Base-by-base conservation (phyloP, 345 rosid species). In the Lumnitzera littorea region DNA sequence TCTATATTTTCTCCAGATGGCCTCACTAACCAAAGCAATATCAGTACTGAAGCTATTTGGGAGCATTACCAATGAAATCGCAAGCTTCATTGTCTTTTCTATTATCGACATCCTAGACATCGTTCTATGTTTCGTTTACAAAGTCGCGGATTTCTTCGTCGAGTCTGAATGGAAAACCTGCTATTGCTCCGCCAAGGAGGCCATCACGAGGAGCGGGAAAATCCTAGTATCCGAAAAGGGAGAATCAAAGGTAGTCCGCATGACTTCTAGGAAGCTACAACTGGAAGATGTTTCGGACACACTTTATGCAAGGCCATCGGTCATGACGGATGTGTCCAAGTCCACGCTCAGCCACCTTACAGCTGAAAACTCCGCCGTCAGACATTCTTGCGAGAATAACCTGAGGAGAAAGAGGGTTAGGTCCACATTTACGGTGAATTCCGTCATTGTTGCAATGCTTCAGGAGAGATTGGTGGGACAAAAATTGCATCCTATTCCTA, bases 381-480 rank as follows among this genome's bases (percentile, higher is more conserved):
- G 64, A 51, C 50, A 65, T 20, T 65, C 50, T 13, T 75, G 67
- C 27, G 65, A 82, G 46, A 71, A 76, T 36, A 68, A 64, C 55
- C 67, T 61, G 50, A 79, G 62, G 67, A 80, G 54, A 55, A 64
- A 67, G 57, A 72, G 63, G 46, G 65, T 56, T 47, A 75, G 78
- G 62, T 77, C 80, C 50, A 62, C 76, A 36, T 66, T 84, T 43
- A 71, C 79, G 10, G 79, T 87, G 46, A 80, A 78, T 57, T 78
- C 97, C 12, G 74, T 89, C 66, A 78, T 84, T 41, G 90, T 90
- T 48, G 90, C 83, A 72, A 88, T 84, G 84, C 76, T 86, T n/a
- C 85, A 78, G 48, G 89, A 77, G 16, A 78, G 82, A 71, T 72
- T 83, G 82, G 74, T 31, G 68, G 84, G 57, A 70, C 57, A 23